Evolutionary conservation across 2,329 filamentous ascomycete genomes (phyloP).

Genomic region (Epichloe amarillans): DNA sequence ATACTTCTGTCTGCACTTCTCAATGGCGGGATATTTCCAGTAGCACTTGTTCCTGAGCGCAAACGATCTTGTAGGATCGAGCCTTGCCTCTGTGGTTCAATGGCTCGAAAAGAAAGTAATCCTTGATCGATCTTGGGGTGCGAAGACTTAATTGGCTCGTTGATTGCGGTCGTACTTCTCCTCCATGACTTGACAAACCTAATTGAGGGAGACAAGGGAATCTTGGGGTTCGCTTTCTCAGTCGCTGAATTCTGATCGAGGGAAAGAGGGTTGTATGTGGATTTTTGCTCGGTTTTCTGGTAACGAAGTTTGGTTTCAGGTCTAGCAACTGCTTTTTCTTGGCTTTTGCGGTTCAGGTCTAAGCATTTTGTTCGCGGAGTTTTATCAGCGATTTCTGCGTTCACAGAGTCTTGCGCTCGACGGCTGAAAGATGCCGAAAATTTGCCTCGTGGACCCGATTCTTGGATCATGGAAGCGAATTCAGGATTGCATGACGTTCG

Average conservation of each 20-base stretch:
- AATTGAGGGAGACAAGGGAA: neutral
- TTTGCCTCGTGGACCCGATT: conserved; percentile 9
- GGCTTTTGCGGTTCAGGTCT: too few relatives aligned
- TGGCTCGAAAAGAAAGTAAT: neutral
- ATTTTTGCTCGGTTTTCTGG: neutral
- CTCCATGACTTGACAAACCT: conserved; percentile 5
- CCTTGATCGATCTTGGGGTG: neutral
- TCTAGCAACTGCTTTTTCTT: neutral
- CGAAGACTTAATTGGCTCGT: neutral
- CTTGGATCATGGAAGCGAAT: conserved; percentile 9
- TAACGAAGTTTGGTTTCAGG: neutral
- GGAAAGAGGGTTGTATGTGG: neutral
- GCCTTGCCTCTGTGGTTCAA: neutral
- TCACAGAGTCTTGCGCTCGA: neutral
- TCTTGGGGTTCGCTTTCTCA: neutral
- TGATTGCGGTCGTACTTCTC: neutral
- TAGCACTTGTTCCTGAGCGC: neutral
- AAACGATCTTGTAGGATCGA: neutral
- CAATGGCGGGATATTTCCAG: neutral
- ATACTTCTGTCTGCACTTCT: neutral
- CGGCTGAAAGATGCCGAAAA: conserved; percentile 3
- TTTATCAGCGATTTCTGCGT: neutral
- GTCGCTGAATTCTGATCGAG: neutral
- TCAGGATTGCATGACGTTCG: conserved; percentile 39
- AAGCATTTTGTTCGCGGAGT: neutral